A percentile compares a stretch with the other conserved stretches of the same genome.
Evolutionary conservation across 2,329 filamentous ascomycete species (phyloP).

Genomic region (Acrocalymma vagum): DNA sequence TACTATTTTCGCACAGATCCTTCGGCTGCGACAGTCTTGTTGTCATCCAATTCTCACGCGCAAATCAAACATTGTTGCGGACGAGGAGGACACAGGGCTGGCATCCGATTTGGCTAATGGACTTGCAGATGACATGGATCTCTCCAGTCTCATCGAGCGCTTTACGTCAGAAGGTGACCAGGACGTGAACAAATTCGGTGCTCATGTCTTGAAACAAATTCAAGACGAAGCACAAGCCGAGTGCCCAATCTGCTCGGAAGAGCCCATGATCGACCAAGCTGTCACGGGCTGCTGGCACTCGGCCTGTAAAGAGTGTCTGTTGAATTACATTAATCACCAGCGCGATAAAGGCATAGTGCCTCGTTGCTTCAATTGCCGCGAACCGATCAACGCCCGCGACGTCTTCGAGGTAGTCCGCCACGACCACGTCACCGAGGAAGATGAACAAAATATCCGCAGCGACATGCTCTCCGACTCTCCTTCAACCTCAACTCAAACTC

Average conservation of each 20-base stretch:
- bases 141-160: constrained; percentile 82
- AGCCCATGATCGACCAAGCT: constrained; percentile 92
- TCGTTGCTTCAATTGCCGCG: constrained; percentile 90
- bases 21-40: constrained; percentile 90
- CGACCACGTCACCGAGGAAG: constrained; percentile 63
- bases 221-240: constrained; percentile 87
- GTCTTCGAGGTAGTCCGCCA: constrained; percentile 92
- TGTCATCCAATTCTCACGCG: constrained; percentile 92
- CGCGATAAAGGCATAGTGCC: constrained; percentile 77
- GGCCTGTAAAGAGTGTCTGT: constrained; percentile 91
- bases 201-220: constrained; percentile 89
- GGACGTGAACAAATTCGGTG: constrained; percentile 77
- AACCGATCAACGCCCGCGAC: constrained; percentile 81
- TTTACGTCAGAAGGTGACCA: constrained; percentile 73
- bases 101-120: constrained; percentile 82
- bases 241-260: constrained; percentile 93
- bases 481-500: constrained; percentile 40
- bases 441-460: constrained; percentile 49
- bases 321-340: constrained; percentile 89
- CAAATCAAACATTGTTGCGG: constrained; percentile 82
- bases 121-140: constrained; percentile 93
- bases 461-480: constrained; percentile 36
- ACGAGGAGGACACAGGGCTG: constrained; percentile 84
- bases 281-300: constrained; percentile 99
- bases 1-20: constrained; percentile 95